Base-by-base conservation (phyloP, 2,329 filamentous ascomycete genomes). In the Polychaeton citri region DNA sequence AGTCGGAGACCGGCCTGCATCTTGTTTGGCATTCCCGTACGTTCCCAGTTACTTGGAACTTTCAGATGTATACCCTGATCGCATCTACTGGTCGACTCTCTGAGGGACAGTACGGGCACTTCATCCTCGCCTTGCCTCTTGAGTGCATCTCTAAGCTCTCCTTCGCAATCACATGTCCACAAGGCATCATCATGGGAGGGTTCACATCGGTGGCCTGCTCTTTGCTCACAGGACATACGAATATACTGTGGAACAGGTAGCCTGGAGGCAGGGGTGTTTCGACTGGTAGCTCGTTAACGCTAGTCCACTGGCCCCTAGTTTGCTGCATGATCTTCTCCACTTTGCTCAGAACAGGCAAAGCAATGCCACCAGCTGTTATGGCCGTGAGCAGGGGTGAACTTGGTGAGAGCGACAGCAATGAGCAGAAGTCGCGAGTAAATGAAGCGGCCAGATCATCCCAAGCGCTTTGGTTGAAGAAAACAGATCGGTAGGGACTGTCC, bases 211-310 rank as follows among this genome's bases (percentile, higher is more conserved):
- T 98, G 0, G 82, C 86, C 59, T 98, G 90, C 55, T 95, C 90
- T 58, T 96, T 96, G 50, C 81, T 87, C 4, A 98, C 90, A 0
- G 90, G 90, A 53, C 90, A 98, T 30, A 98, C 90, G 55, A 98
- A 98, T 53, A 98, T 95, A 38, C 82, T 82, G 59, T 98, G 90
- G 65, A 93, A 98, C 35, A 72, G 66, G 52, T 78, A 80, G 5
- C 68, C 66, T 2, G 69, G 70, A 2, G 76, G 76, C 3, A 80
- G 61, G 0, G 76, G 72, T 12, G 78, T 78, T 57, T 80, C 76
- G 30, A 79, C 72, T 0, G 88, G 85, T 13, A 98, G 66, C 58
- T 98, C 90, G 52, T 90, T 79, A 41, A 81, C 74, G 4, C 84
- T 87, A 1, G 87, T 95, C 90, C 90, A 98, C 59, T 93, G 87